phyloP scores from a whole-genome alignment of 2,329 filamentous ascomycete genomes.

The Pseudogymnoascus sp. region DNA sequence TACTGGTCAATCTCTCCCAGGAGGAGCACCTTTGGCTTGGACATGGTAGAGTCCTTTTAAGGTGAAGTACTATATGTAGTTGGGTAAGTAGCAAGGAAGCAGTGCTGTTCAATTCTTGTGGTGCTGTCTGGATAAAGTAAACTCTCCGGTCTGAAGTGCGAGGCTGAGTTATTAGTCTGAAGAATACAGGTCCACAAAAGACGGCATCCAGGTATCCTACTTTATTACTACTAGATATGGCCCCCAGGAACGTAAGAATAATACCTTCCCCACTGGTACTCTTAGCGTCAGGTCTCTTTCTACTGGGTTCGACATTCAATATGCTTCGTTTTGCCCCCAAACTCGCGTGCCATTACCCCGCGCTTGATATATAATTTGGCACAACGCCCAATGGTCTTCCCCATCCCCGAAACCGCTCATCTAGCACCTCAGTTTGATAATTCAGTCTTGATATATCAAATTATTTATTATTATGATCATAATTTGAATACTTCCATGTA shows the following conservation, averaged over 20 bases:
- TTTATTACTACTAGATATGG: background rate
- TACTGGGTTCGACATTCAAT: background rate
- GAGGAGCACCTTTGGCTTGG: constrained; percentile 52
- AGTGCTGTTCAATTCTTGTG: background rate
- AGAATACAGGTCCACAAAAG: background rate
- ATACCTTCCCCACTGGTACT: background rate
- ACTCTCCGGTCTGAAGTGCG: background rate
- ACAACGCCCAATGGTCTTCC: background rate
- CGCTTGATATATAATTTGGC: background rate
- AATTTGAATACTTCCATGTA: background rate
- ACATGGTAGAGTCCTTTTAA: constrained; percentile 20
- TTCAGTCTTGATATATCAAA: background rate
- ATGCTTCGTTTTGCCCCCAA: background rate
- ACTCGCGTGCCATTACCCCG: constrained; percentile 5
- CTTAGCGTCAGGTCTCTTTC: background rate
- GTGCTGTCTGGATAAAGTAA: background rate
- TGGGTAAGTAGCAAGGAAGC: background rate
- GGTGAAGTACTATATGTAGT: background rate
- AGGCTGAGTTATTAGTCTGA: background rate
- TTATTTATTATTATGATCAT: background rate
- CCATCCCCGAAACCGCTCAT: background rate
- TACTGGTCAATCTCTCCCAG: constrained; percentile 58
- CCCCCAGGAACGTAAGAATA: background rate
- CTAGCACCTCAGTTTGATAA: background rate
- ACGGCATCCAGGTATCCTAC: background rate